Conservation (phyloP, 768 basidiomycete species). For the Lentinula boryana region DNA sequence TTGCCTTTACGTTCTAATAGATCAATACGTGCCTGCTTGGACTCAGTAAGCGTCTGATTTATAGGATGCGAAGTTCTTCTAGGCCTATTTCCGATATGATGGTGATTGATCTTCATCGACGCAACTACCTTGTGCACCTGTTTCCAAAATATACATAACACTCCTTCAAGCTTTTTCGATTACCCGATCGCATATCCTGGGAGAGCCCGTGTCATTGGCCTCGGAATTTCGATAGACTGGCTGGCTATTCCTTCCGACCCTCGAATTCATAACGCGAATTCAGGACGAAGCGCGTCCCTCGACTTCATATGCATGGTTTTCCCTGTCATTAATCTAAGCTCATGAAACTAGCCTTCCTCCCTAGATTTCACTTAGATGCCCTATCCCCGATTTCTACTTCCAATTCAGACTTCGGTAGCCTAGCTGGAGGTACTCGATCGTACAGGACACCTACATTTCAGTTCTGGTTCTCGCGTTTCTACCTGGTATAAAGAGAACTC, state of each 20-base stretch:
- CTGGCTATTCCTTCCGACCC: slow-evolving; percentile 9
- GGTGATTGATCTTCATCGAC: slow-evolving; percentile 1
- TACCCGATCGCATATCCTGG: slow-evolving; percentile 1
- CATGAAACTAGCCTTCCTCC: slow-evolving; percentile 1
- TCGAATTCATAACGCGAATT: slow-evolving; percentile 4
- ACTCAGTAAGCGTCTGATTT: slow-evolving; percentile 1
- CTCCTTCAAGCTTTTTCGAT: background rate
- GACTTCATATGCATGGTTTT: background rate
- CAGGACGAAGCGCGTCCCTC: slow-evolving; percentile 2
- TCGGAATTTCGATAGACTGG: slow-evolving; percentile 1
- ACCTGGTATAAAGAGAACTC: slow-evolving; percentile 1
- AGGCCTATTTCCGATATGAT: slow-evolving; percentile 24
- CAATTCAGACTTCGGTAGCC: background rate
- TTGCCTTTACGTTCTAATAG: background rate
- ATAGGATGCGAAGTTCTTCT: background rate
- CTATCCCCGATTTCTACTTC: slow-evolving; percentile 1
- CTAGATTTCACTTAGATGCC: background rate
- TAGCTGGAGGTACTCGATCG: background rate
- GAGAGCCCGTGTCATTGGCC: slow-evolving; percentile 4
- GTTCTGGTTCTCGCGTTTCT: background rate
- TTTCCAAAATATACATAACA: background rate
- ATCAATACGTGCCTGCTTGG: slow-evolving; percentile 4
- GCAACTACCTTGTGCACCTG: slow-evolving; percentile 1
- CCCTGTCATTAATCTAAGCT: slow-evolving; percentile 2
- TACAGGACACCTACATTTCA: background rate